Base-by-base conservation (phyloP, 768 basidiomycete genomes). In the Boletus coccyginus region DNA sequence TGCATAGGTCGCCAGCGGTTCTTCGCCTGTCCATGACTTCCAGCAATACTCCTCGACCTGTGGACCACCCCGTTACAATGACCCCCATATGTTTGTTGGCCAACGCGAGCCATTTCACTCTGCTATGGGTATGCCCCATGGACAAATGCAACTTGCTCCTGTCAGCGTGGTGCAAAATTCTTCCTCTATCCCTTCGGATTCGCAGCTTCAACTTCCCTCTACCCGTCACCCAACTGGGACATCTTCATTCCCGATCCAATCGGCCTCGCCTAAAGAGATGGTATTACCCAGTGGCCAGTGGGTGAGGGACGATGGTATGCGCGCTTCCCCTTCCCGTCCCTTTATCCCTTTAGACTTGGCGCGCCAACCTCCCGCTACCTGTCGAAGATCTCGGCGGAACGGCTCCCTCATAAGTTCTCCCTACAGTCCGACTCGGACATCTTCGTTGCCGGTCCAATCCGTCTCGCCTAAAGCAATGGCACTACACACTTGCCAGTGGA, bases 401-500 rank as follows among this genome's bases (percentile, higher is more conserved):
- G 50, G 8, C 17, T 36, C 49, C 9, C 1, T 31, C 13, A 4
- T 36, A 3, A 38, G 10, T 21, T 31, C 41, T n/a, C 39, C 44
- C 13, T n/a, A 29, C 21, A 36, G 0, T 2, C 14, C 43, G 1
- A 36, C 2, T 14, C 56, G 52, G 17, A 27, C 56, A 13, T 36
- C 27, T 4, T 59, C 63, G 5, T 9, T 49, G 3, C 60, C 54
- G 2, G 24, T 46, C 1, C 29, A 47, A 10, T 1, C 36, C 0
- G 4, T 9, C 27, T n/a, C 17, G 2, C 32, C 31, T 10, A 19
- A 10, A 12, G 19, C 43, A 7, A 16, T 4, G 17, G 11, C 3
- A 35, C 3, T 31, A 0, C 50, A 49, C 19, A 11, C 2, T 1
- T 68, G 67, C 19, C 5, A 31, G 2, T 69, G 66, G 66, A 2